Percentiles rank a stretch among this genome's conserved stretches.
Conservation (phyloP, 2,329 filamentous ascomycete species). For the Cladosporium sphaerospermum region DNA sequence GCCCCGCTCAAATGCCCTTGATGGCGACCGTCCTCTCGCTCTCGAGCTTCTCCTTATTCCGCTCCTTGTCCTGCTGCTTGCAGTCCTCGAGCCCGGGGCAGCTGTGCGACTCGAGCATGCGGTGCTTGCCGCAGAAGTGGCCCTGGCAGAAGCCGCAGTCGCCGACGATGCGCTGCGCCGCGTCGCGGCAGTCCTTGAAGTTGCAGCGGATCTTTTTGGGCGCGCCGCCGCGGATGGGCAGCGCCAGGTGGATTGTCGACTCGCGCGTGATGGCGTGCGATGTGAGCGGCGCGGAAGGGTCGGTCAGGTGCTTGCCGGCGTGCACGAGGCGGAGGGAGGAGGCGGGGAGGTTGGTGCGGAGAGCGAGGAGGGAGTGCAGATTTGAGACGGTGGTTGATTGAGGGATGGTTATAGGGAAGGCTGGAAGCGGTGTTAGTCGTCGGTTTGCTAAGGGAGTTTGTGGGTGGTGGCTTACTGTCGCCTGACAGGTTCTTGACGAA, state of each 20-base stretch:
- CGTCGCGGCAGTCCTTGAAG: slow-evolving; percentile 82
- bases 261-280: slow-evolving; percentile 45
- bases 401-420: slow-evolving; percentile 52
- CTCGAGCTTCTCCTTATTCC: slow-evolving; percentile 88
- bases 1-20: slow-evolving; percentile 62
- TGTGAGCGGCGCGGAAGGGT: slow-evolving; percentile 38
- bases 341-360: slow-evolving; percentile 50
- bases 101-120: slow-evolving; percentile 88
- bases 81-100: slow-evolving; percentile 91
- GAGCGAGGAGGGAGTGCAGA: slow-evolving; percentile 50
- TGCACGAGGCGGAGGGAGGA: slow-evolving; percentile 50
- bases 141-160: slow-evolving; percentile 94
- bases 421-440: slow-evolving; percentile 32
- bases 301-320: slow-evolving; percentile 51
- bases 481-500: slow-evolving; percentile 56
- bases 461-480: slow-evolving; percentile 43
- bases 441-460: slow-evolving; percentile 9
- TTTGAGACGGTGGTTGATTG: slow-evolving; percentile 49
- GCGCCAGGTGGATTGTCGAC: slow-evolving; percentile 48
- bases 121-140: slow-evolving; percentile 91
- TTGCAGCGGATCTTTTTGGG: slow-evolving; percentile 77
- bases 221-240: slow-evolving; percentile 54
- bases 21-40: slow-evolving; percentile 90
- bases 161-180: slow-evolving; percentile 86
- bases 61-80: slow-evolving; percentile 93